Conservation (phyloP, 768 basidiomycete species). For the Suillus variegatus region DNA sequence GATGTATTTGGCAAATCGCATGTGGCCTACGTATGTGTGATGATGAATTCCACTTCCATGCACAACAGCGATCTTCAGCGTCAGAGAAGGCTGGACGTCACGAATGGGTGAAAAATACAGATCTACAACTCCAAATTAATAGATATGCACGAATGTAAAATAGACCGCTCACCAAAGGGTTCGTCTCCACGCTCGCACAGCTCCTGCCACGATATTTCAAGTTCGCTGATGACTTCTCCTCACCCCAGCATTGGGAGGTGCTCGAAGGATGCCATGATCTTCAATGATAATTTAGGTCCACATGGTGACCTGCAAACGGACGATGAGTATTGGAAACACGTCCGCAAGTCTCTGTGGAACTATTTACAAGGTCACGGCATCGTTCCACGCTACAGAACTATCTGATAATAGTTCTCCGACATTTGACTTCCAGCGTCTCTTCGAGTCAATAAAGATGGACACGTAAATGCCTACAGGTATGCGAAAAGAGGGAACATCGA, state of each 20-base stretch:
- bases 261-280: not conserved
- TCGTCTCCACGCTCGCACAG: not conserved
- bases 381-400: not conserved
- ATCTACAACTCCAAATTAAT: not conserved
- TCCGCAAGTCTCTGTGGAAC: not conserved
- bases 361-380: not conserved
- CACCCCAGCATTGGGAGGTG: not conserved
- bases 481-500: not conserved
- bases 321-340: not conserved
- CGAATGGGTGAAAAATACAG: not conserved
- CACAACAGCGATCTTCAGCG: not conserved
- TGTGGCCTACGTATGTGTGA: not conserved
- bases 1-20: not conserved
- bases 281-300: not conserved
- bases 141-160: not conserved
- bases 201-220: not conserved
- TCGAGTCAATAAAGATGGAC: not conserved
- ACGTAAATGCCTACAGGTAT: not conserved
- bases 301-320: not conserved
- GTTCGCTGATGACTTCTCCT: not conserved
- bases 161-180: not conserved
- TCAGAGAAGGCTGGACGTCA: not conserved
- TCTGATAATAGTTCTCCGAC: not conserved
- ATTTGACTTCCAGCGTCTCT: not conserved
- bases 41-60: not conserved